Base-by-base conservation (phyloP, 345 rosid species). In the Durio zibethinus region DNA sequence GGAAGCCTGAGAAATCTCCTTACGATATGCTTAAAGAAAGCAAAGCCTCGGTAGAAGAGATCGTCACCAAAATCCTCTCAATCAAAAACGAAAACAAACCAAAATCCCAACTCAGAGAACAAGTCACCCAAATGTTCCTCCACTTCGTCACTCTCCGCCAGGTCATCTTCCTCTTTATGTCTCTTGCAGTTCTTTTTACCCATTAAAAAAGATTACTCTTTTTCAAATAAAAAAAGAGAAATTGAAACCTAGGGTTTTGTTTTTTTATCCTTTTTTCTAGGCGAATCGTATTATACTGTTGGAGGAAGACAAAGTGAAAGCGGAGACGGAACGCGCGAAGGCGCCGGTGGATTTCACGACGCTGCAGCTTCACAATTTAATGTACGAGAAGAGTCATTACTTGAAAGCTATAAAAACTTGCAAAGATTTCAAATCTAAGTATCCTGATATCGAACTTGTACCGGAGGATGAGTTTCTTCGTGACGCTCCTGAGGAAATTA, bases 331-430 rank as follows among this genome's bases (percentile, higher is more conserved):
- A 64, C 83, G 82, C 15, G 89, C 92, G 7, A 93, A 93, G 79
- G 90, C 93, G 25, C 93, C 97, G 0, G 86, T 93, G 63, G 97
- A 96, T 74, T 87, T 88, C 70, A 90, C 97, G 71, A 85, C 97
- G 1, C 72, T 96, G 83, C 90, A 91, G 87, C 91, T 91, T 36
- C 97, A 93, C 61, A 96, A 88, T 82, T 84, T 93, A 78, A 91
- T 90, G 95, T 96, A 96, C 63, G 99, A 96, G 93, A 96, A 92
- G 86, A 89, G 90, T 45, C 94, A 91, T 76, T 96, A 96, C 62
- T 78, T 87, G 10, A 96, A 96, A 85, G 98, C 98, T 40, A 93
- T 84, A 20, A 93, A 88, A 80, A 84, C 97, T 35, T 92, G 93
- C 47, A 91, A 86, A 78, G 97, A 92, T 72, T 96, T 96, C 85